phyloP scores from a whole-genome alignment of 2,329 filamentous ascomycete species.

The Aspergillus chevalieri region DNA sequence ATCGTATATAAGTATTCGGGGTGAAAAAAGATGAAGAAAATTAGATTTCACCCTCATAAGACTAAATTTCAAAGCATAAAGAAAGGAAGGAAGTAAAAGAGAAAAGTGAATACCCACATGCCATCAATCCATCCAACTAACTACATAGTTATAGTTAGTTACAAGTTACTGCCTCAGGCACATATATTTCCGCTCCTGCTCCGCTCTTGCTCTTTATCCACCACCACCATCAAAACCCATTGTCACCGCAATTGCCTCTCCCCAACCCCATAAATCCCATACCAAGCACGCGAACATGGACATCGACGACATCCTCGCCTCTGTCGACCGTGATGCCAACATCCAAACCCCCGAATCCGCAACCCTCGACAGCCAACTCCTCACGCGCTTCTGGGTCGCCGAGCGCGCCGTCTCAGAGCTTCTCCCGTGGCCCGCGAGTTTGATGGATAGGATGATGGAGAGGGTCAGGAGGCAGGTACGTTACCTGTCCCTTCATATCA shows the following conservation, averaged over 20 bases:
- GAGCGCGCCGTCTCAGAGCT: slow-evolving; percentile 86
- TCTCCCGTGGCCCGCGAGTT: slow-evolving; percentile 66
- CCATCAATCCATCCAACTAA: too few species aligned
- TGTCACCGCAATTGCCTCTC: neutral
- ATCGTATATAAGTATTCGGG: too few species aligned
- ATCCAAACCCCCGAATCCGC: slow-evolving; percentile 32
- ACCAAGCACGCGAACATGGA: slow-evolving; percentile 49
- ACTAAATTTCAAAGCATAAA: too few species aligned
- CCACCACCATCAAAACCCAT: neutral
- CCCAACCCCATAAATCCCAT: neutral
- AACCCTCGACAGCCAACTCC: slow-evolving; percentile 67
- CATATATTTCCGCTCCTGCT: too few species aligned
- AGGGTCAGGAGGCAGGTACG: slow-evolving; percentile 58
- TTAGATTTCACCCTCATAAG: too few species aligned
- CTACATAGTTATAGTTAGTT: too few species aligned
- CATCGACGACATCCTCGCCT: slow-evolving; percentile 72
- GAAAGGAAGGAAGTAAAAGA: too few species aligned
- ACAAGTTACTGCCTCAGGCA: too few species aligned
- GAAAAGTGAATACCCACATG: too few species aligned
- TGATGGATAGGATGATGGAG: slow-evolving; percentile 77
- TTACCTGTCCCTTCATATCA: neutral
- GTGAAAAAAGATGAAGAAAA: too few species aligned
- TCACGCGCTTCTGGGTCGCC: slow-evolving; percentile 89
- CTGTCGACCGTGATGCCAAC: slow-evolving; percentile 57
- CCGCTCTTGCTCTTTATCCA: too few species aligned